Evolutionary conservation across 176 grass and related monocot species (phyloP).

Genomic region (Tillandsia leiboldiana): DNA sequence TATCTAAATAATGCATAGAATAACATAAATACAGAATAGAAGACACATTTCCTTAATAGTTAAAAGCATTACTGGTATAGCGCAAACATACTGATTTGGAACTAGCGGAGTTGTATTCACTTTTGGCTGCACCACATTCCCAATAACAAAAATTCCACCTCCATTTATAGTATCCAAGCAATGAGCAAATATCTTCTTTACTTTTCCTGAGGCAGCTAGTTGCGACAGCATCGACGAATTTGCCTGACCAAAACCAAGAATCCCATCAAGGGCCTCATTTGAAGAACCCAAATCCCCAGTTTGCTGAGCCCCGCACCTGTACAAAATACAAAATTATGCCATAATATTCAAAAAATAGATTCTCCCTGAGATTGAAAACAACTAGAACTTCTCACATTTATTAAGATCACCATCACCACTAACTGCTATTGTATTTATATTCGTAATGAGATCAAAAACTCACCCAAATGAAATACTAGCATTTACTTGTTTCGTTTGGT

Average conservation of each 20-base stretch:
- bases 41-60: no score
- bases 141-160: conserved; percentile 89
- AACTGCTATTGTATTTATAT: no score
- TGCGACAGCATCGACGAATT: conserved; percentile 77
- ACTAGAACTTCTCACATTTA: background rate
- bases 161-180: conserved; percentile 80
- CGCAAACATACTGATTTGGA: conserved; percentile 43
- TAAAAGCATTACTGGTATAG: conserved; percentile 4
- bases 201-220: conserved; percentile 56
- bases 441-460: conserved; percentile 12
- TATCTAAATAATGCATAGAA: no score
- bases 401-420: no score
- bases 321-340: background rate
- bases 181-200: conserved; percentile 76
- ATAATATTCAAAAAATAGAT: background rate
- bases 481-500: conserved; percentile 43
- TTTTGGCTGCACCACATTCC: conserved; percentile 79
- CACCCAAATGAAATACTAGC: conserved; percentile 83
- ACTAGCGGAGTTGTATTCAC: conserved; percentile 78
- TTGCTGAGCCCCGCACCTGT: conserved; percentile 73
- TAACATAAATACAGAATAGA: no score
- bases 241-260: conserved; percentile 86
- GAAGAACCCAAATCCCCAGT: conserved; percentile 74
- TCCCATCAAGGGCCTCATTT: conserved; percentile 70
- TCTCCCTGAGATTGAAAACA: background rate